Evolutionary conservation across 306 rosid genomes (phyloP).

Genomic region (Begonia fuchsioides): DNA sequence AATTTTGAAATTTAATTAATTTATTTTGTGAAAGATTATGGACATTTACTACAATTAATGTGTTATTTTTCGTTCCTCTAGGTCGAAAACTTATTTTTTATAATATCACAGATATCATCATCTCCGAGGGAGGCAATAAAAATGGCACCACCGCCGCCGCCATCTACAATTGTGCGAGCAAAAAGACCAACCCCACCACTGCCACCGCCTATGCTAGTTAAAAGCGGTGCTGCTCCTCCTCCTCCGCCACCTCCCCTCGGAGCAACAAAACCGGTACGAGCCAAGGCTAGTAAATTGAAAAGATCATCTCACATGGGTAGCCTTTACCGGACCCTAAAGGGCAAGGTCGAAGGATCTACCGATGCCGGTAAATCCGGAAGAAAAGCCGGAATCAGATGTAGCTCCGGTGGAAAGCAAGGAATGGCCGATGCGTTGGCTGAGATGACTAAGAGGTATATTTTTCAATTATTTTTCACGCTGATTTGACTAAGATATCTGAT

Average conservation of each 20-base stretch:
- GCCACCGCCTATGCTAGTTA: too few relatives aligned
- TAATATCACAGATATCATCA: too few relatives aligned
- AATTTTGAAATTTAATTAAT: too few relatives aligned
- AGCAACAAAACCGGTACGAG: constrained; percentile 24
- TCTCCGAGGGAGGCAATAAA: too few relatives aligned
- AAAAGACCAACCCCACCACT: too few relatives aligned
- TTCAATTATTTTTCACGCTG: too few relatives aligned
- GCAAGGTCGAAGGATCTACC: constrained; percentile 59
- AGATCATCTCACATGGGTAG: constrained; percentile 60
- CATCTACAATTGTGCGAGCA: background rate
- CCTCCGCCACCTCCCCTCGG: constrained; percentile 60
- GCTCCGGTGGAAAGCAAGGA: constrained; percentile 42
- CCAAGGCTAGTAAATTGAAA: constrained; percentile 50
- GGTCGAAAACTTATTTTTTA: too few relatives aligned
- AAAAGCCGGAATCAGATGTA: constrained; percentile 16
- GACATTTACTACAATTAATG: too few relatives aligned
- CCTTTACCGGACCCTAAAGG: constrained; percentile 50
- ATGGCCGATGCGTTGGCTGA: too few relatives aligned
- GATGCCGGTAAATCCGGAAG: constrained; percentile 31
- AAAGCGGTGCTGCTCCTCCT: constrained; percentile 20
- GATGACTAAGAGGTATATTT: constrained; percentile 54
- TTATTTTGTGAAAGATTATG: too few relatives aligned
- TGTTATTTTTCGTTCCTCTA: too few relatives aligned
- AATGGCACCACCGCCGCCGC: constrained; percentile 8
- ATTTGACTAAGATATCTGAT: too few relatives aligned